Conservation (phyloP, 192 early-diverging fungal species). For the Podila minutissima region DNA sequence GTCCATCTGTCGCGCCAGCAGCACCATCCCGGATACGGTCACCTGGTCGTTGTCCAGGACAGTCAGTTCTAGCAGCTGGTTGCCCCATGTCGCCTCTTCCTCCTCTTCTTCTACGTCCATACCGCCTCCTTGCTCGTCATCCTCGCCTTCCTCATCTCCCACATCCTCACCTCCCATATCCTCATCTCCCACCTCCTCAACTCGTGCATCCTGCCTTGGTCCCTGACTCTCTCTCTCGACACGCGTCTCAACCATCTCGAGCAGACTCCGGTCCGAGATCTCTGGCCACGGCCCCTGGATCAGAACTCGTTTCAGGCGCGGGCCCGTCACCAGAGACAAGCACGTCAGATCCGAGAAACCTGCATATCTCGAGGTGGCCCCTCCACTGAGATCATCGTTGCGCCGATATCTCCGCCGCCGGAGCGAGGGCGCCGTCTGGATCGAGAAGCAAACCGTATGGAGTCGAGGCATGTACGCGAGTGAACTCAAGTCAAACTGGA, state of each 20-base stretch:
- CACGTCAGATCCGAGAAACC: conserved; percentile 8
- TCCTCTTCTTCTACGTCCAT: not conserved
- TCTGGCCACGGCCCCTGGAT: conserved; percentile 39
- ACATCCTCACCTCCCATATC: not conserved
- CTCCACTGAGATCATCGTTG: not conserved
- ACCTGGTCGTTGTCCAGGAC: conserved; percentile 28
- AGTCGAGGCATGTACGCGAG: conserved; percentile 25
- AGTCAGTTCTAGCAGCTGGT: conserved; percentile 15
- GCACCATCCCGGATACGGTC: conserved; percentile 27
- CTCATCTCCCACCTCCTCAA: not conserved
- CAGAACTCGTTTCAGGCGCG: conserved; percentile 11
- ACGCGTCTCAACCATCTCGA: conserved; percentile 24
- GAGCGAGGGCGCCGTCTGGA: not conserved
- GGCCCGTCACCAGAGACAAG: conserved; percentile 5
- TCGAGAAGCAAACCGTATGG: conserved; percentile 14
- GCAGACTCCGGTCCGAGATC: conserved; percentile 23
- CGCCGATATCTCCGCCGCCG: not conserved
- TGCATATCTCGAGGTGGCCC: not conserved
- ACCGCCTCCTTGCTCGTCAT: not conserved
- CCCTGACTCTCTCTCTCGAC: not conserved
- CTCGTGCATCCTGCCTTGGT: not conserved
- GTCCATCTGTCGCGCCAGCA: conserved; percentile 29
- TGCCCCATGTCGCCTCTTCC: conserved; percentile 7
- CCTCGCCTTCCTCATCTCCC: not conserved
- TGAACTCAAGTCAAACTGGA: conserved; percentile 24